These are phyloP conservation scores for Diaporthe australafricana DNA, from an alignment of 2,329 filamentous ascomycete species.

Conservation along the genomic window DNA sequence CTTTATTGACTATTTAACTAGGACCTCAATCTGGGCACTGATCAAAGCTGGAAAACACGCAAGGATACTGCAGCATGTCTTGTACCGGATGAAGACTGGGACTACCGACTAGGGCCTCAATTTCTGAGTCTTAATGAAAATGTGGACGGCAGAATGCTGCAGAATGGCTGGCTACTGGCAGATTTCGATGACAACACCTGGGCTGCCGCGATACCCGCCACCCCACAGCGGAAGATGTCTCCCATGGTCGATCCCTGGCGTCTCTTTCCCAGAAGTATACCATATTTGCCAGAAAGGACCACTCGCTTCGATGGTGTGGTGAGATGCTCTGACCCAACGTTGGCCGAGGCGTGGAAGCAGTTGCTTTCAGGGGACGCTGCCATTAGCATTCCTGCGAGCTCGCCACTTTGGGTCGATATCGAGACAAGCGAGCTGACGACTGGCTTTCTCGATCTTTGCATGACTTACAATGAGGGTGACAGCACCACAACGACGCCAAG, in stretches of 20 bases:
- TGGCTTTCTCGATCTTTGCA: not conserved
- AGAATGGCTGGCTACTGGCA: slow-evolving; percentile 37
- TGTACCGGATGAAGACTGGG: slow-evolving; percentile 43
- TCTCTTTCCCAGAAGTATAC: slow-evolving; percentile 34
- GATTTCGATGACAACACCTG: slow-evolving; percentile 37
- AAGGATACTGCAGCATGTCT: slow-evolving; percentile 39
- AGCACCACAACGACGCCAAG: slow-evolving; percentile 29
- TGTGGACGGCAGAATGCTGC: slow-evolving; percentile 33
- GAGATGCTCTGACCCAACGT: not conserved
- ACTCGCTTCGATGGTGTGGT: slow-evolving; percentile 29
- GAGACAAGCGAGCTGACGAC: slow-evolving; percentile 23
- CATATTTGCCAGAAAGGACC: slow-evolving; percentile 23
- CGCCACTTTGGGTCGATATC: slow-evolving; percentile 38
- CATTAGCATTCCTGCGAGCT: slow-evolving; percentile 34
- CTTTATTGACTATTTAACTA: not conserved
- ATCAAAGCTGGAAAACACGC: slow-evolving; percentile 1
- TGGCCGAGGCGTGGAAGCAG: not conserved
- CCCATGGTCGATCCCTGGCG: slow-evolving; percentile 36
- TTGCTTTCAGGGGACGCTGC: slow-evolving; percentile 19
- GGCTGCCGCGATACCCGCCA: slow-evolving; percentile 21
- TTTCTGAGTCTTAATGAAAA: slow-evolving; percentile 43
- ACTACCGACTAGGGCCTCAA: slow-evolving; percentile 42
- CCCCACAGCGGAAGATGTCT: slow-evolving; percentile 36
- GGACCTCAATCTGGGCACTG: slow-evolving; percentile 12
- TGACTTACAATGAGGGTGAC: slow-evolving; percentile 3